Evolutionary conservation across 768 basidiomycete genomes (phyloP).

Genomic region (Kwoniella sp.): DNA sequence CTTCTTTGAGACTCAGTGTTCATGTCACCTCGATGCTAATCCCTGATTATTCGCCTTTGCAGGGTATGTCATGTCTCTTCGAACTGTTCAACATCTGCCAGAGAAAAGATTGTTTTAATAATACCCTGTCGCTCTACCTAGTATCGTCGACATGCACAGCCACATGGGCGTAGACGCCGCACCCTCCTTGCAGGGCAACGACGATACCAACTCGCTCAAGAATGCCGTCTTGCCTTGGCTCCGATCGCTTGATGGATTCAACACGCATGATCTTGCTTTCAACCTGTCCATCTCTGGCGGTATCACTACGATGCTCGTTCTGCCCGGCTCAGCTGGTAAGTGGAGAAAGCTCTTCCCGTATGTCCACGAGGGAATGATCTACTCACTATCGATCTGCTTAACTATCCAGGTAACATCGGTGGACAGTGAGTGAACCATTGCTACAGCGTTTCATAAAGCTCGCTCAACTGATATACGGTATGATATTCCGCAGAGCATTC

Average conservation of each 20-base stretch:
- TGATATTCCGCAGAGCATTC: constrained; percentile 59
- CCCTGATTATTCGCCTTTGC: no score
- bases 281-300: constrained; percentile 79
- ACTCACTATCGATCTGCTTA: neutral
- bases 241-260: constrained; percentile 78
- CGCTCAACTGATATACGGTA: neutral
- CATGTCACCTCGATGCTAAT: no score
- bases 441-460: neutral
- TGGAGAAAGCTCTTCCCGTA: neutral
- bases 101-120: no score
- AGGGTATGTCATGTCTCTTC: constrained; percentile 10
- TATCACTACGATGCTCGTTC: constrained; percentile 78
- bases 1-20: no score
- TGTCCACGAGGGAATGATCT: neutral
- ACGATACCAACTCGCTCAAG: constrained; percentile 68
- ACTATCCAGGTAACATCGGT: constrained; percentile 58
- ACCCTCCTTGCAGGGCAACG: constrained; percentile 62
- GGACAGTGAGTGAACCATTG: constrained; percentile 65
- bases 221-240: constrained; percentile 67
- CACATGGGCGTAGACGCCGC: constrained; percentile 73
- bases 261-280: constrained; percentile 79
- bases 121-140: no score
- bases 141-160: constrained; percentile 69
- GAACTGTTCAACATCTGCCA: no score
- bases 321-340: constrained; percentile 64